Base-by-base conservation (phyloP, 2,329 filamentous ascomycete species). In the Scytalidium sp. region DNA sequence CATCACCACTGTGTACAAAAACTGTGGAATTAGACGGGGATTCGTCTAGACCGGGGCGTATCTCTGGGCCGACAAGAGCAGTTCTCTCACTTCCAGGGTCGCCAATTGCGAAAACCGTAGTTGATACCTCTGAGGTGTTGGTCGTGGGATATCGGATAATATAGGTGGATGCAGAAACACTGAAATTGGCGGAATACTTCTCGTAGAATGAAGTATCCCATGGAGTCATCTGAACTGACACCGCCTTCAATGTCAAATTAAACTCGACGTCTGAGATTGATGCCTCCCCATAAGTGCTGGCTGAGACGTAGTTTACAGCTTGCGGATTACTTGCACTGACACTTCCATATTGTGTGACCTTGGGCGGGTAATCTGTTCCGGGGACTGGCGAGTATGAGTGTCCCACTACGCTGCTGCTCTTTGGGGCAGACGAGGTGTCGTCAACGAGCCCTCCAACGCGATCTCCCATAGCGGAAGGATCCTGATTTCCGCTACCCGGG, bases 1-100 rank as follows among this genome's bases (percentile, higher is more conserved):
- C 47, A 39, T 50, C 47, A 36, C 47, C 47, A 20, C 20, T 46
- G n/a, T 50, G 44, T 36, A 50, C 23, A 5, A 50, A 43, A 15
- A 50, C 42, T 15, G 41, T 29, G 11, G 42, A 17, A 27, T 20
- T 19, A n/a, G 47, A 50, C 22, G 32, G 40, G 29, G 47, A 50
- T 23, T 50, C 47, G 22, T 46, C 41, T 36, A 50, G 27, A 11
- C 41, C 40, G 40, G 47, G 47, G 17, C 39, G 20, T 13, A 50
- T 46, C 15, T 39, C 25, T 10, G 47, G 47, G 3, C 19, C n/a
- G n/a, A 46, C 47, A 41, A 50, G 21, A 13, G 20, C 15, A 5
- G 13, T 19, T 25, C 42, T 17, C 40, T 50, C 22, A 43, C 19
- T 40, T 20, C 41, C 46, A 19, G 47, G 42, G n/a, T 50, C 42